These are phyloP conservation scores for Annulohypoxylon stygium DNA, from an alignment of 495 filamentous ascomycete genomes.

Conservation along the genomic window DNA sequence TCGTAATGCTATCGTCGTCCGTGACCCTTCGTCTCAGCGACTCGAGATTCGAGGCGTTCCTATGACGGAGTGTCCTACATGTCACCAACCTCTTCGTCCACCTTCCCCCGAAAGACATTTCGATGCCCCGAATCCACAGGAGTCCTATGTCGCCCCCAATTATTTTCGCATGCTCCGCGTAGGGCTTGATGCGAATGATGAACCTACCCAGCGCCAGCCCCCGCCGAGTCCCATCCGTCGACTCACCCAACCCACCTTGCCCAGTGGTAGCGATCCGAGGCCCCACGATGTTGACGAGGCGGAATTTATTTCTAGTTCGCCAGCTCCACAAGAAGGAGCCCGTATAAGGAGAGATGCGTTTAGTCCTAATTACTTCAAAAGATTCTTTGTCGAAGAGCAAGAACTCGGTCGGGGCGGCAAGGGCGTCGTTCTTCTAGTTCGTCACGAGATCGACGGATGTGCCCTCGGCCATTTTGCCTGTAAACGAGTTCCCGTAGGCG, in stretches of 20 bases:
- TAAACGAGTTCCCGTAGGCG: slow-evolving; percentile 94
- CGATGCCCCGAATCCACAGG: slow-evolving; percentile 59
- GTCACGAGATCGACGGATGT: slow-evolving; percentile 89
- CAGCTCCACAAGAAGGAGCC: slow-evolving; percentile 61
- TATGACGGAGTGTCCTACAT: slow-evolving; percentile 84
- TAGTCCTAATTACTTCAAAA: slow-evolving; percentile 89
- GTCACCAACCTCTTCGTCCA: slow-evolving; percentile 80
- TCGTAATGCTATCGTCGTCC: slow-evolving; percentile 90
- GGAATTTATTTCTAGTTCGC: slow-evolving; percentile 68
- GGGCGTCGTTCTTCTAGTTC: slow-evolving; percentile 91
- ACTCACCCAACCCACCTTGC: slow-evolving; percentile 57
- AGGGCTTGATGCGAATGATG: slow-evolving; percentile 51
- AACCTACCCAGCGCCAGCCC: slow-evolving; percentile 44
- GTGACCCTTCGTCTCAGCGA: slow-evolving; percentile 85
- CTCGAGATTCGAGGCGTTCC: slow-evolving; percentile 79
- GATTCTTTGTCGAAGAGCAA: slow-evolving; percentile 88
- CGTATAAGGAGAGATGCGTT: slow-evolving; percentile 89
- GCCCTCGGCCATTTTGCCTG: slow-evolving; percentile 91
- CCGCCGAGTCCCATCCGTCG: slow-evolving; percentile 64
- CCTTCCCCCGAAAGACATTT: slow-evolving; percentile 63
- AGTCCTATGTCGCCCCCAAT: slow-evolving; percentile 84
- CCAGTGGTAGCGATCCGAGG: slow-evolving; percentile 49
- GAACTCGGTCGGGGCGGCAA: slow-evolving; percentile 92
- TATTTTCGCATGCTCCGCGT: slow-evolving; percentile 94
- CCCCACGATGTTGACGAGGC: slow-evolving; percentile 53